These are phyloP conservation scores for Sclerotinia trifoliorum DNA, from an alignment of 2,329 filamentous ascomycete species.

Conservation along the genomic window DNA sequence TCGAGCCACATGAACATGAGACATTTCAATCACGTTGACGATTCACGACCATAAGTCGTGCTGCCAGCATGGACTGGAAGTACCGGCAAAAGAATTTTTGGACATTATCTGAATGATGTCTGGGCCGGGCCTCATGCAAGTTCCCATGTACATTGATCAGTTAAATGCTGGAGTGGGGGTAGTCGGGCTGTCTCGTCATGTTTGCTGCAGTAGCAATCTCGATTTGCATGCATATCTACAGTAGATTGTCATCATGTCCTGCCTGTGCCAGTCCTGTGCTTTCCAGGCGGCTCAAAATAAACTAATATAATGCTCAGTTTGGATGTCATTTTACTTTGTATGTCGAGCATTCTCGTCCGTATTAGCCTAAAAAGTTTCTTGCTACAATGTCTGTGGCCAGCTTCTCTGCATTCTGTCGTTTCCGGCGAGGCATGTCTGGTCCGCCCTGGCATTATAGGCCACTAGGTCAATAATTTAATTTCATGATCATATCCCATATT, in stretches of 20 bases:
- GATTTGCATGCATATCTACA: conserved; percentile 4
- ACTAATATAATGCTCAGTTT: not conserved
- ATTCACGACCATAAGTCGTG: conserved; percentile 10
- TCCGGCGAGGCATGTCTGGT: not conserved
- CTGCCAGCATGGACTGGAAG: conserved; percentile 8
- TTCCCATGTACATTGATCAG: not conserved
- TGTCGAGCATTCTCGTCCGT: no score
- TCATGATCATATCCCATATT: not conserved
- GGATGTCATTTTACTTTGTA: not conserved
- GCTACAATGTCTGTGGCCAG: not conserved
- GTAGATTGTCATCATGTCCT: not conserved
- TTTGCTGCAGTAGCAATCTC: conserved; percentile 2
- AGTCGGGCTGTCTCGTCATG: not conserved
- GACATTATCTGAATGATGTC: not conserved
- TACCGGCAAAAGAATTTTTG: not conserved
- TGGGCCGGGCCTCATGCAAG: conserved; percentile 8
- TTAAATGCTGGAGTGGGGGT: not conserved
- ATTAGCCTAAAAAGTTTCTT: not conserved
- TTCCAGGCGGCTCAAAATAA: not conserved
- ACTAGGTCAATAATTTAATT: not conserved
- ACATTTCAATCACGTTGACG: conserved; percentile 2
- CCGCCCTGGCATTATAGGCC: not conserved
- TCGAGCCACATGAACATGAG: not conserved
- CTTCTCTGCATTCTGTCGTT: not conserved
- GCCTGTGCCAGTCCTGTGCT: not conserved